Evolutionary conservation across 2,329 filamentous ascomycete genomes (phyloP), one percentile per base, ranked within the genome.

Genomic region (Colletotrichum sidae): DNA sequence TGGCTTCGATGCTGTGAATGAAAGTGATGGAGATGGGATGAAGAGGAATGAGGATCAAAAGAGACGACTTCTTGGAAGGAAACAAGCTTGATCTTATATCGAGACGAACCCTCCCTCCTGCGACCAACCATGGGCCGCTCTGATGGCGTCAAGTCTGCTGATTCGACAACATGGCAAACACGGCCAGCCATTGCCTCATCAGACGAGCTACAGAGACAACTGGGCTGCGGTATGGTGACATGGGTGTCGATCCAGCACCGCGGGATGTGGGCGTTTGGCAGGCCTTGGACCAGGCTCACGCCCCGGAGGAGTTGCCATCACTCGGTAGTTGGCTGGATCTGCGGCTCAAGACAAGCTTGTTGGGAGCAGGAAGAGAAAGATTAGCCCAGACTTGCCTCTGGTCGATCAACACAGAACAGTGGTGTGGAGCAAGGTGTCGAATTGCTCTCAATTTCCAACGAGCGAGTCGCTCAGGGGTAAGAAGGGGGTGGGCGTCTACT

Each of bases 1-100:
- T 66, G 47, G 58, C 63, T 66, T 66, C 63, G 42, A 38, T 55
- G 55, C 55, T 58, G 42, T 52, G 47, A 63, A 66, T 63, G 63
- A 57, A 63, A 57, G 62, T 49, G 37, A 63, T 63, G 58, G 38
- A 56, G 46, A 60, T 55, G 50, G n/a, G 17, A 42, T 57, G 37
- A 47, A 56, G 51, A n/a, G 7, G 3, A 17, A 47, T 35, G 25
- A 12, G 11, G 15, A 8, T 5, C 25, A 25, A 25, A 25, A 25
- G 25, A 25, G 10, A 6, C 17, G 15, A 15, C 12, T 2, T 44
- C 7, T 44, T 45, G 46, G 58, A 42, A 41, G 46, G 52, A 52
- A 33, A 54, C 34, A 35, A 17, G 11, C 42, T 33, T 4, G 8
- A 13, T 39, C 58, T 66, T 66, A 66, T 66, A 66, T 54, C 63